Evolutionary conservation across 495 filamentous ascomycete genomes (phyloP), one percentile per base, ranked within the genome.

Genomic region (Neurospora terricola): DNA sequence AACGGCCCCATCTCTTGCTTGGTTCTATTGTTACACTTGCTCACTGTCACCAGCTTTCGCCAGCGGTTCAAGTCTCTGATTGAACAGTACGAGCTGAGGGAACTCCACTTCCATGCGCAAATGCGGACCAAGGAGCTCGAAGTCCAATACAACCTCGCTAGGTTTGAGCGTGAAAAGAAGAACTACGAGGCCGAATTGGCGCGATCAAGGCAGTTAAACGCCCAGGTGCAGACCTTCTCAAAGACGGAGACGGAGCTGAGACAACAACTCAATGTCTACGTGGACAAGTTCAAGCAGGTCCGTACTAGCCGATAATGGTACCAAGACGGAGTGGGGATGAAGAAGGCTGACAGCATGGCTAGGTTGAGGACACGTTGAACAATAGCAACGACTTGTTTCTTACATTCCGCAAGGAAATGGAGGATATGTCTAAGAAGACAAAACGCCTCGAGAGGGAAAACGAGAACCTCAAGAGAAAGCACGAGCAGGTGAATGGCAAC

Each of bases 251-350:
- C 91, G 37, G 96, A 99, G 77, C 86, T 99, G 70, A 86, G 96
- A 70, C 96, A 92, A 77, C 96, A 99, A 80, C 89, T 99, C 75
- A 98, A 97, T 81, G 96, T 98, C 75, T 99, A 99, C 76, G 96
- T 98, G 10, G 96, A 99, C 81, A 99, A 99, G 82, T 99, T 98
- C 84, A 98, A 98, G 84, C 96, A 99, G 92, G 96, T 98, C 90
- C 81, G 90, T 74, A 72, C 73, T 75, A 75, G 72, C 76, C 70
- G 16, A 34, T 66, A 3, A 30, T 71, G 23, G 59, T 59, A n/a
- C 45, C 38, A 30, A 38, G 36, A 70, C 43, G 14, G 38, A 69
- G 38, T 21, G 42, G 21, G 36, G 23, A 43, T 75, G 66, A 74
- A 37, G 38, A 38, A 23, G 54, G 75, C 42, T 68, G 27, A 66